Conservation (phyloP, 371 early-diverging fungal genomes). For the Circinella minor region DNA sequence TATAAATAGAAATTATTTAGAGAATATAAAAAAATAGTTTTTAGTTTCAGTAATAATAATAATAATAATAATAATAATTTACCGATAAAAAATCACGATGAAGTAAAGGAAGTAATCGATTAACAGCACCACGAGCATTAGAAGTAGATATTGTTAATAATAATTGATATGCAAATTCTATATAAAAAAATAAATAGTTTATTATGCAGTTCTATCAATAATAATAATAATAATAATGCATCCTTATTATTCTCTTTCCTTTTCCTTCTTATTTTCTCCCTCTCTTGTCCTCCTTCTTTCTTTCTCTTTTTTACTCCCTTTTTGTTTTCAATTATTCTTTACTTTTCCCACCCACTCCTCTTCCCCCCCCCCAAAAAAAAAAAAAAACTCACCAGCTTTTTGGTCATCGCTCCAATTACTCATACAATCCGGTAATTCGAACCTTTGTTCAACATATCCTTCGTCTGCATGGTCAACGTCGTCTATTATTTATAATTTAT, state of each 20-base stretch:
- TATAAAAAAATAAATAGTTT: background rate
- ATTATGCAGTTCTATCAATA: slow-evolving; percentile 7
- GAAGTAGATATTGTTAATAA: slow-evolving; percentile 65
- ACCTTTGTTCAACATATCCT: slow-evolving; percentile 67
- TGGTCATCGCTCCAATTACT: slow-evolving; percentile 64
- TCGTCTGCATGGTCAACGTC: slow-evolving; percentile 51
- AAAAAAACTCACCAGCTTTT: slow-evolving; percentile 58
- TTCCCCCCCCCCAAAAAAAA: background rate
- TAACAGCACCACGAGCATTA: slow-evolving; percentile 55
- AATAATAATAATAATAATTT: slow-evolving; percentile 12
- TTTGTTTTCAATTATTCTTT: background rate
- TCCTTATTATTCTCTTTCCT: background rate
- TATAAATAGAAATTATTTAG: too few relatives aligned
- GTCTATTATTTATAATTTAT: background rate
- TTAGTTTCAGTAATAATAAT: too few relatives aligned
- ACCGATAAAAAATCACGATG: slow-evolving; percentile 67
- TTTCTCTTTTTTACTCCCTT: background rate
- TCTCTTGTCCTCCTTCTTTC: background rate
- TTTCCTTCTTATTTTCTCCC: background rate
- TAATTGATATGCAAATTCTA: slow-evolving; percentile 74
- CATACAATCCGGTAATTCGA: slow-evolving; percentile 57
- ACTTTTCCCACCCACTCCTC: background rate
- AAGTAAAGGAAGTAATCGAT: slow-evolving; percentile 64
- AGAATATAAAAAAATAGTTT: too few relatives aligned
- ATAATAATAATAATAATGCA: background rate